Evolutionary conservation across 768 basidiomycete species (phyloP).

Genomic region (Dioszegia crocea): DNA sequence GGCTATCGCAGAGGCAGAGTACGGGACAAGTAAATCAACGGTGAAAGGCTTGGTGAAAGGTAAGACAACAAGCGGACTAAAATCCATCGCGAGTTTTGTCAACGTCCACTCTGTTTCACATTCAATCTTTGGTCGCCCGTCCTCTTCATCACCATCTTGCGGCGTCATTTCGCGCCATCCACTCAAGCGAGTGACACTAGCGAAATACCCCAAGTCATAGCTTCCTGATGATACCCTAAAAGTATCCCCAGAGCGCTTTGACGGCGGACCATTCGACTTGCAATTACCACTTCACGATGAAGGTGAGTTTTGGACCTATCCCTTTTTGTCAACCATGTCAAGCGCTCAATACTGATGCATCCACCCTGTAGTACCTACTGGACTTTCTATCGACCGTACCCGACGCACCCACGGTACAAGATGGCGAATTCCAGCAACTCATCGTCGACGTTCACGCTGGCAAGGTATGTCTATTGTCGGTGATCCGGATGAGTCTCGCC

Average conservation of each 20-base stretch:
- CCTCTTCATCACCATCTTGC: conserved; percentile 13
- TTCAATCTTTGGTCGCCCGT: not conserved
- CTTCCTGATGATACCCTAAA: conserved; percentile 30
- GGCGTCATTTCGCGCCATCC: conserved; percentile 35
- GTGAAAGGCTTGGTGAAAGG: too few species aligned
- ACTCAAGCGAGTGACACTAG: conserved; percentile 3
- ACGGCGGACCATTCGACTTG: not conserved
- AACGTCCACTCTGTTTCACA: not conserved
- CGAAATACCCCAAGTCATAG: not conserved
- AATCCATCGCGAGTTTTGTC: conserved; percentile 5
- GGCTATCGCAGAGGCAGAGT: too few species aligned
- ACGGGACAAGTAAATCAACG: too few species aligned
- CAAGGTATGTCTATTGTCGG: conserved; percentile 61
- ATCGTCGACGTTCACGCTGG: conserved; percentile 80
- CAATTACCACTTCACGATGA: conserved; percentile 22
- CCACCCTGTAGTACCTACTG: conserved; percentile 69
- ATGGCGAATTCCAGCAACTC: conserved; percentile 73
- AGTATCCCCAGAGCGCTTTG: not conserved
- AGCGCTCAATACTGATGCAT: conserved; percentile 25
- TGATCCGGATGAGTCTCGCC: not conserved
- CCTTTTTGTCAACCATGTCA: not conserved
- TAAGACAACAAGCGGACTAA: conserved; percentile 1
- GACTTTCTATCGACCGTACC: conserved; percentile 77
- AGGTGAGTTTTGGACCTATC: conserved; percentile 25
- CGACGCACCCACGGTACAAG: conserved; percentile 59